phyloP scores from a whole-genome alignment of 257 asterid genomes.

The Gentiana macrophylla region DNA sequence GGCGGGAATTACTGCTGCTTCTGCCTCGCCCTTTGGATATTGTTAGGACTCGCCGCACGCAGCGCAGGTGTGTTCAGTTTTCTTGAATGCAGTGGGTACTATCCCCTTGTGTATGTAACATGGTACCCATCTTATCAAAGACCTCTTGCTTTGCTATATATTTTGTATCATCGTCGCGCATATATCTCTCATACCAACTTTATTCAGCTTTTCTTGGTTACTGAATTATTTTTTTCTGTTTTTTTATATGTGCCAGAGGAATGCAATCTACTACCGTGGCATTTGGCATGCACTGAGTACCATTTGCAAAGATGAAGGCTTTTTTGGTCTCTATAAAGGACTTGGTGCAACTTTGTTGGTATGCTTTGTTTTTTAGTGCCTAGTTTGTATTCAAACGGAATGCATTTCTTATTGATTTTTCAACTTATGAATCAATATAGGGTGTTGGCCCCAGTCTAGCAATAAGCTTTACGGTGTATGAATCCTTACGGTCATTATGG shows the following conservation, averaged over 20 bases:
- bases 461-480: constrained; percentile 84
- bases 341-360: constrained; percentile 93
- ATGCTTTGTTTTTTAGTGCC: constrained; percentile 5
- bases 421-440: constrained; percentile 28
- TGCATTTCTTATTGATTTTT: background rate
- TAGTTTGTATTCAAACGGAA: background rate
- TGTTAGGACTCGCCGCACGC: constrained; percentile 82
- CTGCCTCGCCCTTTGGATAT: constrained; percentile 91
- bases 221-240: constrained; percentile 5
- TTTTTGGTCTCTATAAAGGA: constrained; percentile 84
- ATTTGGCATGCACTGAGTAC: constrained; percentile 65
- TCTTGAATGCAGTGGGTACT: background rate
- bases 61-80: constrained; percentile 54
- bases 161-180: background rate
- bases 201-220: background rate
- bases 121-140: background rate
- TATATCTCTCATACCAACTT: background rate
- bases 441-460: constrained; percentile 97
- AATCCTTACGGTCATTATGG: constrained; percentile 63
- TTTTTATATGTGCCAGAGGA: constrained; percentile 40
- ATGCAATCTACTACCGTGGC: constrained; percentile 68
- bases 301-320: constrained; percentile 88
- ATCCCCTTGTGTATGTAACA: background rate
- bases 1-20: constrained; percentile 86
- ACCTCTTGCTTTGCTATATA: background rate